Conservation (phyloP, 305 asterid species). For the Fraxinus dipetala region DNA sequence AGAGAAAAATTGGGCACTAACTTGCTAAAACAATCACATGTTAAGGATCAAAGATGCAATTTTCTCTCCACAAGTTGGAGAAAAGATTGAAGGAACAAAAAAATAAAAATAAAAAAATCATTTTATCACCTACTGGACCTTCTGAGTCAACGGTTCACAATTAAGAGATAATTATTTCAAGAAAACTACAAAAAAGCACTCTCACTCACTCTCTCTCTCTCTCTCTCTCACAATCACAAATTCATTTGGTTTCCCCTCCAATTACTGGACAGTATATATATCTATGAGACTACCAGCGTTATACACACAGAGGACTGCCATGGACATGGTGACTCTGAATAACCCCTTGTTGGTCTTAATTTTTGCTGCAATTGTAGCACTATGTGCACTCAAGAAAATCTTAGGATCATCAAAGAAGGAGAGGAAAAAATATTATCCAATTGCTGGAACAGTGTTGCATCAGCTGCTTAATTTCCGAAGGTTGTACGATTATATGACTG, state of each 20-base stretch:
- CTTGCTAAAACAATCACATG: not conserved
- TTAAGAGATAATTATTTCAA: not conserved
- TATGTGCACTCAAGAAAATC: constrained; percentile 7
- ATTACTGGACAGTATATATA: not conserved
- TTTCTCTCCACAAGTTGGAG: not conserved
- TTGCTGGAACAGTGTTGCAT: constrained; percentile 13
- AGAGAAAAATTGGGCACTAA: not conserved
- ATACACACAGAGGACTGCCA: not conserved
- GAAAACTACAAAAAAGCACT: not conserved
- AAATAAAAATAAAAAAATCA: no score
- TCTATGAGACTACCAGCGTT: not conserved
- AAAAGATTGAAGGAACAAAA: not conserved
- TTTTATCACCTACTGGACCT: not conserved
- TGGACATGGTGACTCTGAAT: constrained; percentile 6
- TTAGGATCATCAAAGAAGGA: constrained; percentile 5
- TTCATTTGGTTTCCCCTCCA: not conserved
- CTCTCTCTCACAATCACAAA: not conserved
- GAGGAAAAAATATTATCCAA: constrained; percentile 11
- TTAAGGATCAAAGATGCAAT: not conserved
- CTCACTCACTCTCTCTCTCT: not conserved
- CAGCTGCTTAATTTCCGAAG: constrained; percentile 15
- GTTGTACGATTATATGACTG: constrained; percentile 17
- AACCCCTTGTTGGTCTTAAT: not conserved
- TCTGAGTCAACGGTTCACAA: not conserved
- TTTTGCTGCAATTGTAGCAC: constrained; percentile 17